A percentile compares a stretch with the other conserved stretches of the same genome.
Evolutionary conservation across 176 grass and related monocot genomes (phyloP).

Genomic region (Metroxylon sagu): DNA sequence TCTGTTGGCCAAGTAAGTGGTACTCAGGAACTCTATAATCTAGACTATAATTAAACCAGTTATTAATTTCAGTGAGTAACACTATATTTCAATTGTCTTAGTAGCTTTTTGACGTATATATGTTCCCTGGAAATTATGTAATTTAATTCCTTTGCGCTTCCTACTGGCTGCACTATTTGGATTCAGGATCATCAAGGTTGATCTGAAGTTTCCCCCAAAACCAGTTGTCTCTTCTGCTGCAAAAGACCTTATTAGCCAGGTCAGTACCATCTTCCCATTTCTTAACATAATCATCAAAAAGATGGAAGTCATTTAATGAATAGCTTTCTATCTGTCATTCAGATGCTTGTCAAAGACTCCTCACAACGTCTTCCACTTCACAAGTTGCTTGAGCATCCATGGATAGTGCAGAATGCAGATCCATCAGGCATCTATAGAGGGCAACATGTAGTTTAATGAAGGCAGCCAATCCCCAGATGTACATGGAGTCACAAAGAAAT

Average conservation of each 20-base stretch:
- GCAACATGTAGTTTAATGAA: background rate
- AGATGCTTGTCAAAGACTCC: constrained; percentile 1
- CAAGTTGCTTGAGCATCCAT: background rate
- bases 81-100: too few species aligned
- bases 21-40: too few species aligned
- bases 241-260: constrained; percentile 2
- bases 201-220: constrained; percentile 3
- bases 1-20: too few species aligned
- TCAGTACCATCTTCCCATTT: background rate
- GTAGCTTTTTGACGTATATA: too few species aligned
- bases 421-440: background rate
- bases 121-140: too few species aligned
- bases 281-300: background rate
- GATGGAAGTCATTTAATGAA: background rate
- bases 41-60: too few species aligned
- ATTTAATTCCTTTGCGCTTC: too few species aligned
- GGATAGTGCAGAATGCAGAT: background rate
- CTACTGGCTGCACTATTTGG: background rate
- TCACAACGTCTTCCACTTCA: background rate
- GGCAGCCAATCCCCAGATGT: too few species aligned
- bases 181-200: constrained; percentile 1
- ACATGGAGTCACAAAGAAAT: too few species aligned
- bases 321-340: background rate
- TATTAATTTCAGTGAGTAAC: too few species aligned
- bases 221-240: background rate